A percentile compares a stretch with the other conserved stretches of the same genome.
Evolutionary conservation across 78 protist species (phyloP).

Genomic region (Speleostelium caveatum): DNA sequence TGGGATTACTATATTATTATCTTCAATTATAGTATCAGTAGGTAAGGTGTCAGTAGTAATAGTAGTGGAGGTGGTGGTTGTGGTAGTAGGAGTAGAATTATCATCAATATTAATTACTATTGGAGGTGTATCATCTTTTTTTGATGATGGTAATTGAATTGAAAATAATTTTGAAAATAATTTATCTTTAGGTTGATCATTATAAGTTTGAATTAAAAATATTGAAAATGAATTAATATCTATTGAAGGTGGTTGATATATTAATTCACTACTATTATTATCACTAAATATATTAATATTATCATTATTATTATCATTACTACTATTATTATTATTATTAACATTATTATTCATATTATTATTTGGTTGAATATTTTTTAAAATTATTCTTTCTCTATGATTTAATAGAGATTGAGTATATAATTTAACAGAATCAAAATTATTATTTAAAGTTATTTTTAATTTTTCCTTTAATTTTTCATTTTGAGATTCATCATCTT

Average conservation of each 20-base stretch:
- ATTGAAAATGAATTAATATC: neutral
- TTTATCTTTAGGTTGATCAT: neutral
- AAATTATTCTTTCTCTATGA: neutral
- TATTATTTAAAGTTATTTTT: neutral
- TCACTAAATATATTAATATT: neutral
- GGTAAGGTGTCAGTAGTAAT: neutral
- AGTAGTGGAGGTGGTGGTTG: neutral
- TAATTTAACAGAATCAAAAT: neutral
- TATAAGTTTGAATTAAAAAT: neutral
- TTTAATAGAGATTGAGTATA: constrained; percentile 25
- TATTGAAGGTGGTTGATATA: neutral
- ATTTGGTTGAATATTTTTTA: neutral
- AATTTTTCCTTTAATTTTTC: neutral
- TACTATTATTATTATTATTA: neutral
- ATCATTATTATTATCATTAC: neutral
- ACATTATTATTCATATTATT: too few species aligned
- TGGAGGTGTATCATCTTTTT: neutral
- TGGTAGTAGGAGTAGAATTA: neutral
- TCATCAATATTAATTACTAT: neutral
- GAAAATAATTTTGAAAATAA: too few species aligned
- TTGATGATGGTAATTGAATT: neutral
- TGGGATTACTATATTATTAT: neutral
- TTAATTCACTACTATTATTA: neutral
- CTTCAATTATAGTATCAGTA: neutral
- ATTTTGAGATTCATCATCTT: neutral